These are phyloP conservation scores for Penicillium palitans DNA, from an alignment of 2,329 filamentous ascomycete species.

Conservation along the genomic window DNA sequence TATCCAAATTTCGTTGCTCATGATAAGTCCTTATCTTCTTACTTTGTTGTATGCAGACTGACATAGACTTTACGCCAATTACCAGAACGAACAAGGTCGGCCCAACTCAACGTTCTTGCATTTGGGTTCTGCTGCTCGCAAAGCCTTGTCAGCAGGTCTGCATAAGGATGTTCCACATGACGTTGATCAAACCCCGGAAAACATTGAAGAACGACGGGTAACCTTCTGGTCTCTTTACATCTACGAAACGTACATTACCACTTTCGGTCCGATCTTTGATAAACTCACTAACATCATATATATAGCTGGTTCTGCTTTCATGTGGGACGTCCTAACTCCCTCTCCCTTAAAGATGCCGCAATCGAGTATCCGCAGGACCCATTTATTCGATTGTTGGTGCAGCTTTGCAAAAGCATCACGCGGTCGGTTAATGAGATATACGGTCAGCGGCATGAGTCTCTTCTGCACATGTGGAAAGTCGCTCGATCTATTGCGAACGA, in stretches of 20 bases:
- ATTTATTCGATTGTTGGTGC: constrained; percentile 39
- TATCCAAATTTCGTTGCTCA: constrained; percentile 46
- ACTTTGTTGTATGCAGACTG: neutral
- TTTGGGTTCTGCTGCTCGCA: constrained; percentile 44
- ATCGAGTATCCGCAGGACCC: constrained; percentile 44
- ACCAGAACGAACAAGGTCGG: constrained; percentile 47
- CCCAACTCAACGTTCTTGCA: constrained; percentile 48
- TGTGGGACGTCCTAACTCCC: constrained; percentile 44
- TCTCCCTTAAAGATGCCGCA: constrained; percentile 40
- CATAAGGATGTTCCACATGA: constrained; percentile 45
- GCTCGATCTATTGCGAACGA: constrained; percentile 37
- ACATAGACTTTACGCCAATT: constrained; percentile 39
- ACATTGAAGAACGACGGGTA: constrained; percentile 39
- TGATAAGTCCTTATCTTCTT: constrained; percentile 42
- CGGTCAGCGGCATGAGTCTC: constrained; percentile 42
- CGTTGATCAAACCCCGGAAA: constrained; percentile 34
- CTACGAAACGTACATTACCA: constrained; percentile 44
- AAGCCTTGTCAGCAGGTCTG: constrained; percentile 47
- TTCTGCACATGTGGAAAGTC: constrained; percentile 40
- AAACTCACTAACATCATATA: neutral
- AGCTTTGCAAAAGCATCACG: constrained; percentile 43
- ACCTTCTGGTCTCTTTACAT: constrained; percentile 46
- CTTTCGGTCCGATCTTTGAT: constrained; percentile 1
- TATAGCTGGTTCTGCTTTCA: constrained; percentile 48
- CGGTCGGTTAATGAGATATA: constrained; percentile 47